Evolutionary conservation across 23 red algal species (phyloP).

Genomic region (Agarophyton chilense): DNA sequence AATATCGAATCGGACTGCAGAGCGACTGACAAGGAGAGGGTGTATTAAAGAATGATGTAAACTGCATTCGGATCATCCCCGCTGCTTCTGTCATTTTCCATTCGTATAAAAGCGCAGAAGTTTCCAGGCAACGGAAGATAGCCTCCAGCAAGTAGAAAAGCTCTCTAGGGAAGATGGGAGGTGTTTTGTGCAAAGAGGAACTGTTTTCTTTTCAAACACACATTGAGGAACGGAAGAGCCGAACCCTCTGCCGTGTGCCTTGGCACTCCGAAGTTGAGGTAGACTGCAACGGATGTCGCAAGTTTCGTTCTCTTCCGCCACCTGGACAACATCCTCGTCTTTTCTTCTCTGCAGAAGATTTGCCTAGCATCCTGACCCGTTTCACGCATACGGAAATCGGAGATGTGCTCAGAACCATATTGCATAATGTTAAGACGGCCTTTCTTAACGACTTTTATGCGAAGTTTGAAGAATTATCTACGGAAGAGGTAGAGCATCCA

Average conservation of each 20-base stretch:
- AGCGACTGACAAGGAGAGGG: no score
- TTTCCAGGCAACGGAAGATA: no score
- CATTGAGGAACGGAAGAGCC: background rate
- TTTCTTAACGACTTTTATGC: slow-evolving; percentile 33
- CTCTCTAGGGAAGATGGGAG: slow-evolving; percentile 32
- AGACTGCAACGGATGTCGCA: slow-evolving; percentile 61
- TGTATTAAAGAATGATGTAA: no score
- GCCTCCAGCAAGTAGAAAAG: background rate
- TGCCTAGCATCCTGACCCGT: slow-evolving; percentile 42
- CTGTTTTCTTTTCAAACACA: background rate
- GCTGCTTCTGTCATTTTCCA: no score
- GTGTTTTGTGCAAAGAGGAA: slow-evolving; percentile 36
- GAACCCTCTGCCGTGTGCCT: background rate
- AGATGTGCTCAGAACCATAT: background rate
- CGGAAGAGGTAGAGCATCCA: slow-evolving; percentile 47
- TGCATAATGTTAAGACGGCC: background rate
- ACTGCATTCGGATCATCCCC: no score
- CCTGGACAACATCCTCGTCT: slow-evolving; percentile 71
- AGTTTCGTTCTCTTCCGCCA: slow-evolving; percentile 48
- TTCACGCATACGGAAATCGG: slow-evolving; percentile 58
- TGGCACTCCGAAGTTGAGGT: slow-evolving; percentile 73
- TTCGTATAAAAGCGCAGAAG: no score
- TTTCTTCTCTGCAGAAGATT: slow-evolving; percentile 56
- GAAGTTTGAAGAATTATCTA: slow-evolving; percentile 28
- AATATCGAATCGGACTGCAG: no score